Conservation (phyloP, 306 rosid genomes). For the Fragaria ananassa region DNA sequence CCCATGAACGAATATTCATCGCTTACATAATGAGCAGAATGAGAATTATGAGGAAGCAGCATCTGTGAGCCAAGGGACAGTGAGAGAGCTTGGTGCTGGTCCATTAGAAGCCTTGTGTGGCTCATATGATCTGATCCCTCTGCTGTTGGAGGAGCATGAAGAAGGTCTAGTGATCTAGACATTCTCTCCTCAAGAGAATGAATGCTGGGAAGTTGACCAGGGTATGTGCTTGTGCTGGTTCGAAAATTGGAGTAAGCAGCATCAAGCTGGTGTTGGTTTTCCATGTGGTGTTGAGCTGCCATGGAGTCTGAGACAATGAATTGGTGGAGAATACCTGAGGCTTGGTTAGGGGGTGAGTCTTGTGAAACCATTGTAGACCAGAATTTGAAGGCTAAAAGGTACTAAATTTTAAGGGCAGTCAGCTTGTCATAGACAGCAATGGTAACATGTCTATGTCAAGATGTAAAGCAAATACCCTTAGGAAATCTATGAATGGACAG, state of each 20-base stretch:
- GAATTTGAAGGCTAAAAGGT: slow-evolving; percentile 5
- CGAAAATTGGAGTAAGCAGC: slow-evolving; percentile 45
- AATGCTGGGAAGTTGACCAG: slow-evolving; percentile 45
- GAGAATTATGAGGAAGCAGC: slow-evolving; percentile 41
- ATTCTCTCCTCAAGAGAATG: slow-evolving; percentile 54
- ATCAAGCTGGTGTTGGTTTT: slow-evolving; percentile 47
- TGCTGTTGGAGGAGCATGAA: slow-evolving; percentile 37
- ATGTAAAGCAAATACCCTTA: background rate
- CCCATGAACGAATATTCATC: slow-evolving; percentile 46
- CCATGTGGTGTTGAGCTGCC: slow-evolving; percentile 48
- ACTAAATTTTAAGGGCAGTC: background rate
- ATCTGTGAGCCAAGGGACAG: slow-evolving; percentile 75
- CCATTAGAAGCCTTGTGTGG: slow-evolving; percentile 74
- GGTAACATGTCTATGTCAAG: slow-evolving; percentile 13
- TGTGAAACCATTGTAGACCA: slow-evolving; percentile 29
- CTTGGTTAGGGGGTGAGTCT: slow-evolving; percentile 39
- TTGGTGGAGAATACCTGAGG: slow-evolving; percentile 34
- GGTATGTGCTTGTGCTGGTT: slow-evolving; percentile 23
- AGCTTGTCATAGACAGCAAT: slow-evolving; percentile 18
- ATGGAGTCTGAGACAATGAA: slow-evolving; percentile 56
- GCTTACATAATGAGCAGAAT: slow-evolving; percentile 23
- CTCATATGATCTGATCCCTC: slow-evolving; percentile 49
- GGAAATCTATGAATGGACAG: slow-evolving; percentile 1
- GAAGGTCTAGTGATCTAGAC: slow-evolving; percentile 44
- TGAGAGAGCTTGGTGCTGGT: slow-evolving; percentile 55